Evolutionary conservation across 805 yeast species (phyloP), one percentile per base, ranked within the genome.

Genomic region (Ogataea pilisensis): DNA sequence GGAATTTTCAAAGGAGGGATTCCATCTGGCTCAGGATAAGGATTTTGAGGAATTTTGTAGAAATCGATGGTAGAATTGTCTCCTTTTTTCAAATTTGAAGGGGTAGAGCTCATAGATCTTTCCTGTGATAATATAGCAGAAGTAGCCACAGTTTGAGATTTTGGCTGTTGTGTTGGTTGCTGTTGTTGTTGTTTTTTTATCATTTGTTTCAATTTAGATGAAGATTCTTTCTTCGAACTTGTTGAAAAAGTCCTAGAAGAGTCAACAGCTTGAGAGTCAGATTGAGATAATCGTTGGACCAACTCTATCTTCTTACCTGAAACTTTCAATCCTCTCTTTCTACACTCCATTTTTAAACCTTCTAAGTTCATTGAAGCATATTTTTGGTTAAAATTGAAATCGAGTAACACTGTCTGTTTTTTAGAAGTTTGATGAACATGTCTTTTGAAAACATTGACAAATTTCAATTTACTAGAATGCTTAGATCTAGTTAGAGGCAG

Each of bases 251-350:
- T 24, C 31, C 52, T 39, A 18, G 50, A 8, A 24, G 43, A 21
- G 30, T 37, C 38, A 11, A 25, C 34, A n/a, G 30, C 21, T 17
- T 41, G 21, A 6, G 58, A 41, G 19, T 51, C 60, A 16, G 32
- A 12, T 27, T 48, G 48, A 8, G 50, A 37, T 32, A 65, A 43
- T 47, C 69, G 53, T 42, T 64, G 66, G 20, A 80, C 67, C 19
- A 82, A 61, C 24, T 82, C 86, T 8, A 71, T 58, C 53, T 82
- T 82, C 37, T 69, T 69, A 12, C 89, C 89, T n/a, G 76, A 63
- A 0, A 80, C 72, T 50, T 73, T 77, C 44, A 82, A 58, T 0
- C 85, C 85, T 45, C 82, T 70, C 42, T 63, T 65, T 42, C 75
- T 73, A 55, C 86, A 79, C 55, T 81, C 86, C 38, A 57, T 58